A percentile compares a stretch with the other conserved stretches of the same genome.
Evolutionary conservation across 2,329 filamentous ascomycete genomes (phyloP).

Genomic region (Seiridium unicorne): DNA sequence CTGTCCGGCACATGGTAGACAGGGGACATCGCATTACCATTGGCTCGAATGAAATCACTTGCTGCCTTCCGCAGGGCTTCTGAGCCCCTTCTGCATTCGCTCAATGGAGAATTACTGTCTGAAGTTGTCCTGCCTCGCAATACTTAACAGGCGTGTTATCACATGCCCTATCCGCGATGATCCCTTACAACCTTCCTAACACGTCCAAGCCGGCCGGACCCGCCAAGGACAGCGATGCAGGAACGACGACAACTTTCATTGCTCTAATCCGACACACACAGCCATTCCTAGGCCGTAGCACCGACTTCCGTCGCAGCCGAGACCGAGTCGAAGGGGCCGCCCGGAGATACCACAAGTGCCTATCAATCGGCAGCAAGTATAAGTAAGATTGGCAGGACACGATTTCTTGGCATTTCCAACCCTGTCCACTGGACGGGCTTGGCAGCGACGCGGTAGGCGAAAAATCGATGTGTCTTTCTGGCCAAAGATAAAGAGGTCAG

Average conservation of each 20-base stretch:
- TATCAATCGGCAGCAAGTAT: background rate
- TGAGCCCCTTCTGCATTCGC: background rate
- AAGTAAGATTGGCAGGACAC: slow-evolving; percentile 2
- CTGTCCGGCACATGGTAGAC: background rate
- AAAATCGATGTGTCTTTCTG: no score
- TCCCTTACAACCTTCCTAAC: slow-evolving; percentile 1
- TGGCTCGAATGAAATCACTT: no score
- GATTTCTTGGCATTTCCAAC: background rate
- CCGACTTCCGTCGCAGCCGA: background rate
- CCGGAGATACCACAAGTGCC: background rate
- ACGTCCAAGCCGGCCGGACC: background rate
- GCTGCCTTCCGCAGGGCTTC: no score
- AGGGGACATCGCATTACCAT: background rate
- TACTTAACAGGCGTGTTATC: slow-evolving; percentile 1
- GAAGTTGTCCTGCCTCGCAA: background rate
- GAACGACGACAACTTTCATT: background rate
- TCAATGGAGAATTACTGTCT: background rate
- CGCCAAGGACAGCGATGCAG: background rate
- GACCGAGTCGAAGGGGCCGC: background rate
- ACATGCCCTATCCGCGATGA: background rate
- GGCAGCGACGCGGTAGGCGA: no score
- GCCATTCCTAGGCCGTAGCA: background rate
- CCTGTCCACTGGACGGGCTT: no score
- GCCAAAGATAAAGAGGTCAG: no score
- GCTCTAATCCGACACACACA: background rate